Evolutionary conservation across 805 yeast species (phyloP), one percentile per base, ranked within the genome.

Genomic region (Candida hispaniensis): DNA sequence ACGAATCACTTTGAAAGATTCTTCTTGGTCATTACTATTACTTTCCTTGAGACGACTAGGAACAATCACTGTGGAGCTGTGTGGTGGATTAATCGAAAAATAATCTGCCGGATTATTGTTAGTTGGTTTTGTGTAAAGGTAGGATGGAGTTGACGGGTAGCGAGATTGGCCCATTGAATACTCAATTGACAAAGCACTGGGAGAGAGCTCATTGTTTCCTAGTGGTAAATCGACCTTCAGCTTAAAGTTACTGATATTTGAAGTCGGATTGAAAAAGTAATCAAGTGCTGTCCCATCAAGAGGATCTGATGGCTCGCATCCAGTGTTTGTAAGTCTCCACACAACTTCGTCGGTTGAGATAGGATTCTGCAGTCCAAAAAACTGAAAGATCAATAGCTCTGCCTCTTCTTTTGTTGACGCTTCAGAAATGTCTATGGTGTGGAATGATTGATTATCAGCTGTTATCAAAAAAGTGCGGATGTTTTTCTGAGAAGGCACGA

Each of bases 241-340:
- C n/a, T n/a, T n/a, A n/a, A n/a, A n/a, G n/a, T n/a, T n/a, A n/a
- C n/a, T n/a, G n/a, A n/a, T n/a, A n/a, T n/a, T n/a, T n/a, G n/a
- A n/a, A n/a, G n/a, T n/a, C n/a, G n/a, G n/a, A n/a, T n/a, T n/a
- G n/a, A n/a, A n/a, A n/a, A n/a, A n/a, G n/a, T n/a, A n/a, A n/a
- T n/a, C 26, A 14, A 34, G 26, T 5, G 38, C 38, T 10, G 25
- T 30, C 15, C 52, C 51, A 27, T 40, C 44, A 25, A 55, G 48
- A 11, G 49, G 41, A 14, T 48, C 47, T 13, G 63, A 57, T 3
- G 49, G 47, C 14, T 64, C 63, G 30, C 73, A 60, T 13, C 73
- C 72, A 51, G 74, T 71, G 34, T 82, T 93, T 0, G 93, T 78
- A 42, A 82, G 53, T 44, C 75, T 78, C 25, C n/a, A n/a, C n/a